Evolutionary conservation across 441 rosid genomes (phyloP).

Genomic region (Erysimum pusillum): DNA sequence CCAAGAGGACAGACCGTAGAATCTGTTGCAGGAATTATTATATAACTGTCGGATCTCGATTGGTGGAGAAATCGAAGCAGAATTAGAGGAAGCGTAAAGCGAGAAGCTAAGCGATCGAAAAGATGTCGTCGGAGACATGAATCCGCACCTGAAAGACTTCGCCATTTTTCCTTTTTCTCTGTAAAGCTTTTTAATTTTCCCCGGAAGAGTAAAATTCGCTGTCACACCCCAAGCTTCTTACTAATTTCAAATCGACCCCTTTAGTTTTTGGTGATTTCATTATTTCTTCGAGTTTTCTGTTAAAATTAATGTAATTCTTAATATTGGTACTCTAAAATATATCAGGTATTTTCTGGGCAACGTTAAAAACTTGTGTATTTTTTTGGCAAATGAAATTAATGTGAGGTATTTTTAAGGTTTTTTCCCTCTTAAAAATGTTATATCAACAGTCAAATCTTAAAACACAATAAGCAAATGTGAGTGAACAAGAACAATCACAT

Average conservation of each 20-base stretch:
- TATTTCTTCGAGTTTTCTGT: neutral
- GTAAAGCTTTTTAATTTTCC: constrained; percentile 20
- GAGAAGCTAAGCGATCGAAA: constrained; percentile 53
- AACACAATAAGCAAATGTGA: neutral
- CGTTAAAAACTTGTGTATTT: no score
- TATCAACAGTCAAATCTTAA: neutral
- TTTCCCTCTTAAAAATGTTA: neutral
- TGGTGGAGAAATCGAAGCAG: constrained; percentile 45
- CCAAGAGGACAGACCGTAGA: constrained; percentile 43
- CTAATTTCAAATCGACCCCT: constrained; percentile 6
- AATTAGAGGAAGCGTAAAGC: constrained; percentile 47
- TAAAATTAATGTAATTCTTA: neutral
- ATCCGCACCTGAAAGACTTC: constrained; percentile 21
- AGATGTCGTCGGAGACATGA: constrained; percentile 61
- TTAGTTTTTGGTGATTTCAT: neutral
- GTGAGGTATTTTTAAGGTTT: no score
- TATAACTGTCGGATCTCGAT: constrained; percentile 31
- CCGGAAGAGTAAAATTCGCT: constrained; percentile 1
- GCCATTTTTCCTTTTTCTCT: neutral
- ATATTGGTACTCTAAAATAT: no score
- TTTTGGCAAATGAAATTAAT: no score
- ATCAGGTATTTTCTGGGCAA: no score
- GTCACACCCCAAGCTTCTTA: neutral
- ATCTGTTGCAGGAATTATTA: constrained; percentile 45
- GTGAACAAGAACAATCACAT: constrained; percentile 14